A percentile compares a stretch with the other conserved stretches of the same genome.
phyloP scores from a whole-genome alignment of 441 rosid species.

The Populus hybrid region DNA sequence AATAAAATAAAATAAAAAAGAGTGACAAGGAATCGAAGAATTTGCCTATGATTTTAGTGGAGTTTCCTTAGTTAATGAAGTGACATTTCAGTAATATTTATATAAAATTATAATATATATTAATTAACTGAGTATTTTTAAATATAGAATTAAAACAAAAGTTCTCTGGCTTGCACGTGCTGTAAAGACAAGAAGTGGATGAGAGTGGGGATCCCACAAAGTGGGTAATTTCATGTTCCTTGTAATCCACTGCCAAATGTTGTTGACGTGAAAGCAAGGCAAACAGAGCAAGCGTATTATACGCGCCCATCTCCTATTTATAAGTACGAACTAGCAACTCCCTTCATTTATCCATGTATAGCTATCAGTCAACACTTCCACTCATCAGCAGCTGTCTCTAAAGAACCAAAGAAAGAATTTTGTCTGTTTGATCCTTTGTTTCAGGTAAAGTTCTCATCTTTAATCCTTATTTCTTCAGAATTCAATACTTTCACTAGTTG shows the following conservation, averaged over 20 bases:
- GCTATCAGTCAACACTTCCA: neutral
- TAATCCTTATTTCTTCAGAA: neutral
- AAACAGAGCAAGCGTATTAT: neutral
- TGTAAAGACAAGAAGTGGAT: neutral
- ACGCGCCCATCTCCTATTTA: neutral
- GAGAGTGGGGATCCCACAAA: neutral
- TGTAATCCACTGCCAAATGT: constrained; percentile 25
- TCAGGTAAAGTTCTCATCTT: neutral
- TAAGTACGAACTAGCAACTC: neutral
- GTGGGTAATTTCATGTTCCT: constrained; percentile 4
- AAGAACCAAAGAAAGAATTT: neutral
- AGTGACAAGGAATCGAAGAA: neutral
- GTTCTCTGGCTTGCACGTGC: neutral
- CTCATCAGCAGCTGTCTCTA: neutral
- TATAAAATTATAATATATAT: no score
- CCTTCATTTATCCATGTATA: neutral
- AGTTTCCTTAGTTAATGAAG: no score
- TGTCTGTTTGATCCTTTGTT: neutral
- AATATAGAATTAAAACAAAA: no score
- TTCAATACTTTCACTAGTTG: neutral
- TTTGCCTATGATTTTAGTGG: neutral
- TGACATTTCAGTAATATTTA: no score
- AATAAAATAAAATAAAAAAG: no score
- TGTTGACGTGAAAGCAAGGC: constrained; percentile 26
- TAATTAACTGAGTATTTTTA: no score